Base-by-base conservation (phyloP, 805 yeast genomes). In the Henningerozyma blattae region DNA sequence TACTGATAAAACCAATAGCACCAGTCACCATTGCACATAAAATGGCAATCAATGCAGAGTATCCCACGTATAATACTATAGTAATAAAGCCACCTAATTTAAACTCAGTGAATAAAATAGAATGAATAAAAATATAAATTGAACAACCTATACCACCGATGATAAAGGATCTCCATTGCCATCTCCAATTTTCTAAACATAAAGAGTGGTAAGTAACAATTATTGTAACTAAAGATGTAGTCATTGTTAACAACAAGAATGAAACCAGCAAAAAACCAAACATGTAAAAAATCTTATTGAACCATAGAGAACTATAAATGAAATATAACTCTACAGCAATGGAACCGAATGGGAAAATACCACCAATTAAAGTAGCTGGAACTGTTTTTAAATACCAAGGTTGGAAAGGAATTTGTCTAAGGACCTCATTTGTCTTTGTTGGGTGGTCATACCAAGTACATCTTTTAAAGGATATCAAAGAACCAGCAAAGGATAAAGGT, bases 161-260 rank as follows among this genome's bases (percentile, higher is more conserved):
- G 39, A 85, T 71, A 48, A 80, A 72, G 3, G 94, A 74, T 57
- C 87, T 76, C 98, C 98, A 91, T 54, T 89, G 96, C 98, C 98
- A 91, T 57, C 77, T 75, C 66, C 93, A 87, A 58, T 91, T 84
- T 55, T 91, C 98, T 33, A 84, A 65, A 53, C 94, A 84, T 44
- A 91, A 68, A 4, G 85, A 71, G 64, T 83, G 80, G 58, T 91
- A 91, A 18, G 80, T 73, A 57, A 85, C 70, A 49, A 89, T 65
- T 16, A 86, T 64, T 0, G 95, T 78, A 20, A 86, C 85, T 39
- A 87, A 66, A 12, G 80, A 67, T 12, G 94, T 79, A 4, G 95
- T 86, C 46, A 80, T 48, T 10, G 83, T 64, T 84, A 85, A 80
- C 52, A 87, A 66, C n/a, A 78, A 42, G 54, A 83, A 77, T 48